Evolutionary conservation across 1,284 basidiomycete genomes (phyloP).

Genomic region (Ustilago tritici): DNA sequence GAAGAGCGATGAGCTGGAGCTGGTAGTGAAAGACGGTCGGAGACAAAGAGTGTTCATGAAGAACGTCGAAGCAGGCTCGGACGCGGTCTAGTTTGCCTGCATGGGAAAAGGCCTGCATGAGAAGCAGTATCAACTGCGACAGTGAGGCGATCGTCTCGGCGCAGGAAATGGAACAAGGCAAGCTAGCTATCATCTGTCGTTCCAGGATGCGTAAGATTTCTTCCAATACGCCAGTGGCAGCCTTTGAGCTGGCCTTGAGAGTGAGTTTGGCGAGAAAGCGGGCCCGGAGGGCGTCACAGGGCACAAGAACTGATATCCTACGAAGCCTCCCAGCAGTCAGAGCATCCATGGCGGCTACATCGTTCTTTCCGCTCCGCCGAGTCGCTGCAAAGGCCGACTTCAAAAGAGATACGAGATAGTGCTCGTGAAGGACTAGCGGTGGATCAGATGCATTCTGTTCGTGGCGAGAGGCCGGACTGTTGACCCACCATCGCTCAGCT

Average conservation of each 20-base stretch:
- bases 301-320: neutral
- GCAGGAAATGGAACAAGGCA: neutral
- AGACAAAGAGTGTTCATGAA: constrained; percentile 6
- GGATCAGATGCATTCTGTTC: neutral
- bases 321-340: constrained; percentile 10
- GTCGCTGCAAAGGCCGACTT: neutral
- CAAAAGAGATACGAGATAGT: constrained; percentile 8
- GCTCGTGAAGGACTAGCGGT: constrained; percentile 11
- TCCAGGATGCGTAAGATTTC: constrained; percentile 7
- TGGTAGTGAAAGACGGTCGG: constrained; percentile 27
- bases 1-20: constrained; percentile 28
- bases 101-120: constrained; percentile 23
- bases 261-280: constrained; percentile 6
- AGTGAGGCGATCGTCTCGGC: neutral
- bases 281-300: neutral
- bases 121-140: constrained; percentile 11
- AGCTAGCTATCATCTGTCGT: neutral
- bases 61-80: constrained; percentile 19
- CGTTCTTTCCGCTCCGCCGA: neutral
- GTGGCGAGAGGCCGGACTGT: neutral
- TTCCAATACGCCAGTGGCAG: neutral
- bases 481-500: constrained; percentile 9
- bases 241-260: neutral
- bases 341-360: neutral
- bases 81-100: constrained; percentile 13